Evolutionary conservation across 768 basidiomycete species (phyloP).

Genomic region (Infundibulicybe gibba): DNA sequence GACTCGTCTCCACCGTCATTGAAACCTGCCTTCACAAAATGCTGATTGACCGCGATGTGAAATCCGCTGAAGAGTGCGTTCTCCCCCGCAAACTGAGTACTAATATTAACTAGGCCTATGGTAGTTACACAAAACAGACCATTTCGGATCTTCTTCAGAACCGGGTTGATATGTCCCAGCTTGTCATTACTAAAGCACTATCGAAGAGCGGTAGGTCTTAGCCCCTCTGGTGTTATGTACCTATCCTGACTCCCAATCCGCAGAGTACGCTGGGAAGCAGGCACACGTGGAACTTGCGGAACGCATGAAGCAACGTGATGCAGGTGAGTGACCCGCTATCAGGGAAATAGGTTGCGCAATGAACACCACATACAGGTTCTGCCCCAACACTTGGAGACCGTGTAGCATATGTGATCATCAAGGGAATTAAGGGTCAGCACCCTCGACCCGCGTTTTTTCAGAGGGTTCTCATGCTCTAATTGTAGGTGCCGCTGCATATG

Average conservation of each 20-base stretch:
- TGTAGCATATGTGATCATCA: constrained; percentile 98
- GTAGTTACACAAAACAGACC: constrained; percentile 89
- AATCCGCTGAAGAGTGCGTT: constrained; percentile 87
- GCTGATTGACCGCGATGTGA: constrained; percentile 93
- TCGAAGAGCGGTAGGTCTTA: constrained; percentile 70
- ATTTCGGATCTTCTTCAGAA: constrained; percentile 95
- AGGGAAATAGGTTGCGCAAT: background rate
- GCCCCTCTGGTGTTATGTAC: background rate
- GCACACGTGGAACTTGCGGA: constrained; percentile 96
- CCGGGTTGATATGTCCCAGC: constrained; percentile 97
- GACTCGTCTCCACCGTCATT: constrained; percentile 97
- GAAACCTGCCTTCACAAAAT: constrained; percentile 98
- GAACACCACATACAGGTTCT: constrained; percentile 52
- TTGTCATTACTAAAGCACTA: constrained; percentile 97
- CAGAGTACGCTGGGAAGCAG: constrained; percentile 93
- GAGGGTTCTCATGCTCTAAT: background rate
- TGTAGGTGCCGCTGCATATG: constrained; percentile 91
- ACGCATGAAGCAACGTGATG: constrained; percentile 94
- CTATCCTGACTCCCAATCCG: background rate
- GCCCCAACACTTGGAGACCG: constrained; percentile 98
- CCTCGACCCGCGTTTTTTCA: background rate
- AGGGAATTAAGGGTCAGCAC: constrained; percentile 80
- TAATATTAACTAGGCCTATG: constrained; percentile 4
- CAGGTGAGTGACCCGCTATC: constrained; percentile 39
- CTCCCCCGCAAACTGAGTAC: background rate